These are phyloP conservation scores for Eutrema japonicum DNA, from an alignment of 345 rosid genomes.

Conservation along the genomic window DNA sequence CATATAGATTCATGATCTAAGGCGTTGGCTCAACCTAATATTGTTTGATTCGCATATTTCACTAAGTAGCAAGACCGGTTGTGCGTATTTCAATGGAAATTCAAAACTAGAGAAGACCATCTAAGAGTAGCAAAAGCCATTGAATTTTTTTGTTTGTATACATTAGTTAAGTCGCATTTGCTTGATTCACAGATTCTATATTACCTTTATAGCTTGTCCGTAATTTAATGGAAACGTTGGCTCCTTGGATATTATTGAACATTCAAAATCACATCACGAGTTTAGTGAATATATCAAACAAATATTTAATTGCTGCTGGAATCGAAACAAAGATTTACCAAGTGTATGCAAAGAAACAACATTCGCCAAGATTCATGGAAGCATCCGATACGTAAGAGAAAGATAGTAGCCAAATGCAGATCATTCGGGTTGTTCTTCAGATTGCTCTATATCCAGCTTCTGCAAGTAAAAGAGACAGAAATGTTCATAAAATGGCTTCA, in stretches of 20 bases:
- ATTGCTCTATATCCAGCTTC: slow-evolving; percentile 40
- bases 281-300: not conserved
- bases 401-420: not conserved
- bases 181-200: not conserved
- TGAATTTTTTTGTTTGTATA: no score
- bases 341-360: slow-evolving; percentile 28
- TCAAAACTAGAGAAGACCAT: not conserved
- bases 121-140: not conserved
- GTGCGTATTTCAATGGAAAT: not conserved
- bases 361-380: slow-evolving; percentile 8
- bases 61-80: not conserved
- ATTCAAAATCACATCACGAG: slow-evolving; percentile 3
- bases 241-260: not conserved
- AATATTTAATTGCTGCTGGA: slow-evolving; percentile 38
- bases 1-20: not conserved
- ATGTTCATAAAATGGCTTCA: not conserved
- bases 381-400: slow-evolving; percentile 27
- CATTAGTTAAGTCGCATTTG: not conserved
- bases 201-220: not conserved
- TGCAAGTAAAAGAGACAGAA: slow-evolving; percentile 18
- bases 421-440: slow-evolving; percentile 43
- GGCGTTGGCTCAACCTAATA: no score
- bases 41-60: not conserved
- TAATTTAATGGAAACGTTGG: not conserved
- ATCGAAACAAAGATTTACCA: slow-evolving; percentile 29